Base-by-base conservation (phyloP, 73 alveolate genomes). In the Paraurostyla sp. region DNA sequence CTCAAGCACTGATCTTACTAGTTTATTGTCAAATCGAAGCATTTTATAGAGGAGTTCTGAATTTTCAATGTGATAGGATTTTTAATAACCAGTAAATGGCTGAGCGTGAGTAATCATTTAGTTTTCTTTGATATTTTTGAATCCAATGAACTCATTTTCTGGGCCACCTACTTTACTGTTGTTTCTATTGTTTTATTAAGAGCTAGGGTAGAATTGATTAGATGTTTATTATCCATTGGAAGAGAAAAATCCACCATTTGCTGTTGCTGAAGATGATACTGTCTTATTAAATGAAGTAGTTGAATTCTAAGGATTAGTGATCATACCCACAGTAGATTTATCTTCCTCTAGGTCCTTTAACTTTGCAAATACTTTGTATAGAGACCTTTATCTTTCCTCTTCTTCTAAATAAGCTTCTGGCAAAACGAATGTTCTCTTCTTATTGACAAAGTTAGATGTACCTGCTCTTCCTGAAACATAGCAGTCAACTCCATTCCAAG, bases 31-130 rank as follows among this genome's bases (percentile, higher is more conserved):
- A 9, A 88, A 78, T 56, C 92, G 65, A 20, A 88, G 83, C 52
- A 93, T 68, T 75, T 93, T 93, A 41, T 92, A 92, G 3, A 87
- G 88, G 0, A 93, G 81, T 42, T 92, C 97, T 36, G 91, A 29
- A 49, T 71, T 83, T 27, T 78, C 92, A 81, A 36, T 46, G 20
- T 69, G 54, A 71, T 82, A 84, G 22, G 82, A 42, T 85, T 89
- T 89, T 0, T 92, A 36, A 52, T 87, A 81, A 23, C 94, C 76
- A 23, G 27, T 7, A 13, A 30, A 6, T 22, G 89, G 78, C 3
- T 11, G 4, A 22, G 6, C 9, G 33, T 46, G 49, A 30, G 80
- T 23, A 11, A 54, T 27, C 16, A 78, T 30, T 32, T 78, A 57
- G 49, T 78, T 78, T 23, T 51, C 78, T 25, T 49, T 51, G 9